Evolutionary conservation across 257 asterid species (phyloP).

Genomic region (Solanum ossicruentum): DNA sequence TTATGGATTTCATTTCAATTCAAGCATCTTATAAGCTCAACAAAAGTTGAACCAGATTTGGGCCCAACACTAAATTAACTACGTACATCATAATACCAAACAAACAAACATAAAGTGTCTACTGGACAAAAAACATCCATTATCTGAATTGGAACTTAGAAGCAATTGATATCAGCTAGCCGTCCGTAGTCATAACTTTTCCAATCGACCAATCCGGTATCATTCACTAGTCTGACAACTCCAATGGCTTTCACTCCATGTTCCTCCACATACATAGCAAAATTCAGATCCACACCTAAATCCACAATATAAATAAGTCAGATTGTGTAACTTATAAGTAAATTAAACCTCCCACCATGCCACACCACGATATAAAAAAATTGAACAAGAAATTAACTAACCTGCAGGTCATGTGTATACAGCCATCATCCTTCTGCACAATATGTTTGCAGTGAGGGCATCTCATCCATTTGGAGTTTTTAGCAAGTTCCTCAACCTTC

Average conservation of each 20-base stretch:
- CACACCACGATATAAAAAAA: neutral
- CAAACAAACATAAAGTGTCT: neutral
- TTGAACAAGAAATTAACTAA: neutral
- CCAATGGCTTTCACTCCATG: slow-evolving; percentile 1
- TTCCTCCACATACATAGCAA: slow-evolving; percentile 5
- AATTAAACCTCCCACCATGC: neutral
- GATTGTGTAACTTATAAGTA: neutral
- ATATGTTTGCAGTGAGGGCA: neutral
- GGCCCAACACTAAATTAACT: neutral
- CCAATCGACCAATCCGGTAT: neutral
- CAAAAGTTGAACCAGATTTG: neutral
- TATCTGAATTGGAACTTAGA: too few relatives aligned
- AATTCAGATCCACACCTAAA: neutral
- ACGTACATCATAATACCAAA: neutral
- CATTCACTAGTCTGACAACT: neutral
- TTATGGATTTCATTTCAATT: too few relatives aligned
- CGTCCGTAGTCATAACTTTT: too few relatives aligned
- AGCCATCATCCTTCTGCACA: slow-evolving; percentile 1
- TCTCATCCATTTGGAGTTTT: neutral
- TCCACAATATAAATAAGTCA: neutral
- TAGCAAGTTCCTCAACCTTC: neutral
- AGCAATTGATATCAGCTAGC: too few relatives aligned
- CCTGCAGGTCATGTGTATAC: slow-evolving; percentile 2
- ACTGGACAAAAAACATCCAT: too few relatives aligned
- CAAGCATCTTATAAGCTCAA: neutral